Evolutionary conservation across 2,329 filamentous ascomycete species (phyloP), one percentile per base, ranked within the genome.

Genomic region (Seiridium unicorne): DNA sequence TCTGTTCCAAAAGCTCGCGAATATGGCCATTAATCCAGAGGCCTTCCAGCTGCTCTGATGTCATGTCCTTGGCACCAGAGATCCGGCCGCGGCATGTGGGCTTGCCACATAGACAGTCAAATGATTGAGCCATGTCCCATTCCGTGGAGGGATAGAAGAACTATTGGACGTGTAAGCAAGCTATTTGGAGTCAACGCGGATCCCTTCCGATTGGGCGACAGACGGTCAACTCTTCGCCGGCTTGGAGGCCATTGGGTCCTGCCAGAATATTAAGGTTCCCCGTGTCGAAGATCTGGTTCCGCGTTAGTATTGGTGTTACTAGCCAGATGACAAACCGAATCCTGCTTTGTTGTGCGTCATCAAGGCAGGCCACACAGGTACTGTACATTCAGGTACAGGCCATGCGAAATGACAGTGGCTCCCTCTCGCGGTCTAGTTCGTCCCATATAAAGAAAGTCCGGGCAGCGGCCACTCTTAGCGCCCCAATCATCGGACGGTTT

Each of bases 101-200:
- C 4, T 78, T 79, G 62, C 80, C 79, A 70, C 89, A 92, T 61
- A 83, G 77, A 71, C 89, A 92, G 61, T 83, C 75, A 70, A 92
- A 92, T 3, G 87, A 81, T 77, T 91, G 89, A 38, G 85, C 85
- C 89, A 92, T 91, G 68, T 79, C 69, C 88, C 88, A 92, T 74
- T 92, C 89, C 1, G 88, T 91, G 58, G 86, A 90, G 3, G 89
- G 88, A 67, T 92, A 92, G 75, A 91, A 92, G 77, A 91, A 92
- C 70, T 84, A 57, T 36, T 26, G 44, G 40, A 11, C 42, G 53
- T 58, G 55, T 34, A 58, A 61, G 47, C 49, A 47, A 26, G 18
- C 18, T 26, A 26, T 26, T 26, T 31, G n/a, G 5, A 11, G 34
- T 10, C 7, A 7, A 38, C 60, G 55, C 36, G 47, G 31, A 32